Percentiles rank a stretch among this genome's conserved stretches.
Evolutionary conservation across 108 stramenopile genomes (phyloP).

Genomic region (Fragilariopsis cylindrus): DNA sequence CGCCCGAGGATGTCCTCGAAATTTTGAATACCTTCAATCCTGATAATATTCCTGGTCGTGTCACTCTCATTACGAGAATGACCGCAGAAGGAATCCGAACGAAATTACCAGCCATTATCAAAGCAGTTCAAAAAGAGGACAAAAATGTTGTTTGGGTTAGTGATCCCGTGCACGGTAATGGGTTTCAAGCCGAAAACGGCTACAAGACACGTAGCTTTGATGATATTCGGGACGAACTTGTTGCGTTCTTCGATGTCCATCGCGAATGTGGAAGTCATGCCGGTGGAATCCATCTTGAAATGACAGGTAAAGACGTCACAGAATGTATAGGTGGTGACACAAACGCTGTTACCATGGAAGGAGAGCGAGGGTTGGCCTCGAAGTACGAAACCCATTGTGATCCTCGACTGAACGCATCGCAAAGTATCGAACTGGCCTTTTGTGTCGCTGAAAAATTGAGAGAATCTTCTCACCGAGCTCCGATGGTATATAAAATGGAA

Average conservation of each 20-base stretch:
- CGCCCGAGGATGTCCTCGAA: slow-evolving; percentile 89
- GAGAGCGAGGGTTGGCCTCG: slow-evolving; percentile 66
- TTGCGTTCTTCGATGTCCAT: slow-evolving; percentile 99
- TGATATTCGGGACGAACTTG: slow-evolving; percentile 90
- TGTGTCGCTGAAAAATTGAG: slow-evolving; percentile 95
- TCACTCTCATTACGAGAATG: slow-evolving; percentile 98
- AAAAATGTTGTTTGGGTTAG: slow-evolving; percentile 94
- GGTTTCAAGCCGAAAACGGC: slow-evolving; percentile 90
- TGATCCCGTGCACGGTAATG: slow-evolving; percentile 99
- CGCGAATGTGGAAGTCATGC: slow-evolving; percentile 96
- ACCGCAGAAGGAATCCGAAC: slow-evolving; percentile 92
- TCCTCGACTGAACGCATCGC: slow-evolving; percentile 97
- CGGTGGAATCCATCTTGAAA: slow-evolving; percentile 96
- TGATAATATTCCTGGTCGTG: slow-evolving; percentile 92
- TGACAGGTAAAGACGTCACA: slow-evolving; percentile 98
- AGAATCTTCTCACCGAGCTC: background rate
- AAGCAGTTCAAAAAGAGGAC: slow-evolving; percentile 94
- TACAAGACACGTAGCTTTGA: slow-evolving; percentile 98
- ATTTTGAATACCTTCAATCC: slow-evolving; percentile 96
- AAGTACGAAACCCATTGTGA: slow-evolving; percentile 97
- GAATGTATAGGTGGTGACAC: slow-evolving; percentile 97
- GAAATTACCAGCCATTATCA: slow-evolving; percentile 95
- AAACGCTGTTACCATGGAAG: slow-evolving; percentile 63
- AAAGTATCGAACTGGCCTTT: slow-evolving; percentile 97
- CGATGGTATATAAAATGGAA: too few species aligned